Evolutionary conservation across 2,329 filamentous ascomycete genomes (phyloP).

Genomic region (Hymenoscyphus fraxineus): DNA sequence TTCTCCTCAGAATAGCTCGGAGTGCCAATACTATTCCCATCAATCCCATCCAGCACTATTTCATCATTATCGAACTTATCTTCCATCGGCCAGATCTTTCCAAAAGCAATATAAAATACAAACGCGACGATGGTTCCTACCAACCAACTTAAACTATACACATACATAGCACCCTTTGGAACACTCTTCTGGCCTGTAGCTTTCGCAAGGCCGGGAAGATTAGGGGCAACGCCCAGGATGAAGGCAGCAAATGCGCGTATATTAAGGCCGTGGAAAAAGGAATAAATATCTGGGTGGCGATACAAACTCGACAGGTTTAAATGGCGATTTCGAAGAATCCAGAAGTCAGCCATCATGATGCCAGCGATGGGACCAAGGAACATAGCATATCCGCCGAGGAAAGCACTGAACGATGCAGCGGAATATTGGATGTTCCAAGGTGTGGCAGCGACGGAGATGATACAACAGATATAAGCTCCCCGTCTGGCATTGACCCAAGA

Average conservation of each 20-base stretch:
- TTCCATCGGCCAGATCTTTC: conserved; percentile 24
- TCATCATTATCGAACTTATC: conserved; percentile 20
- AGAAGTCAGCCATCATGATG: conserved; percentile 37
- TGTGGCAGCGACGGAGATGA: conserved; percentile 42
- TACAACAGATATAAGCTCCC: conserved; percentile 42
- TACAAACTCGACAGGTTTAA: conserved; percentile 36
- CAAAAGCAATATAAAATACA: conserved; percentile 16
- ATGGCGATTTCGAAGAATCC: conserved; percentile 32
- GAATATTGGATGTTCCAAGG: conserved; percentile 45
- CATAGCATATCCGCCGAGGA: conserved; percentile 34
- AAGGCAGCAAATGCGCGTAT: conserved; percentile 23
- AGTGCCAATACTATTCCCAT: conserved; percentile 8
- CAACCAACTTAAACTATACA: conserved; percentile 28
- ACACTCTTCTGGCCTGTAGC: conserved; percentile 21
- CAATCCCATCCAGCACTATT: conserved; percentile 15
- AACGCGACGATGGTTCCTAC: conserved; percentile 24
- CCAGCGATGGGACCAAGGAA: conserved; percentile 39
- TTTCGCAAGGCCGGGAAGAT: conserved; percentile 23
- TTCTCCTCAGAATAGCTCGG: conserved; percentile 15
- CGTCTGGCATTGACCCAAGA: conserved; percentile 47
- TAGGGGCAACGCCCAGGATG: conserved; percentile 21
- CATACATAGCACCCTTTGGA: conserved; percentile 23
- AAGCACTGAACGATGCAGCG: conserved; percentile 29
- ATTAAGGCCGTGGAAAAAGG: conserved; percentile 24
- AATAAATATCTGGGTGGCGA: conserved; percentile 23